These are phyloP conservation scores for Echria macrotheca DNA, from an alignment of 495 filamentous ascomycete species.

Conservation along the genomic window DNA sequence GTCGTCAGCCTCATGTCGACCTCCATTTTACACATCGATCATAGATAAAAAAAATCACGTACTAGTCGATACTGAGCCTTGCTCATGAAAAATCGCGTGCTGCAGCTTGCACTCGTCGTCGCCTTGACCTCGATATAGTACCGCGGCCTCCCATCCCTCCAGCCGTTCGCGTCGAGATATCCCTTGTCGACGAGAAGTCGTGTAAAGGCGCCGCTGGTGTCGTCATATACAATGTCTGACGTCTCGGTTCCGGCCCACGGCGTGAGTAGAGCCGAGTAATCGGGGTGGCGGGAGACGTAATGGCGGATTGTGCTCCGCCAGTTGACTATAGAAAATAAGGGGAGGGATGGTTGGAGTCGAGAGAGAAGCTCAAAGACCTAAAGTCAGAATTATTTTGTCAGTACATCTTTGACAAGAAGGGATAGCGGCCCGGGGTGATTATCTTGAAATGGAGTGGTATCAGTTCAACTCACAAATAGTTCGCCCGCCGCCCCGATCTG, in stretches of 20 bases:
- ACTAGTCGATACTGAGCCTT: slow-evolving; percentile 36
- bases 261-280: slow-evolving; percentile 32
- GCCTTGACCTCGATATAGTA: slow-evolving; percentile 48
- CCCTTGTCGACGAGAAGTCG: slow-evolving; percentile 27
- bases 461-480: slow-evolving; percentile 36
- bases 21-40: slow-evolving; percentile 1
- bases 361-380: slow-evolving; percentile 42
- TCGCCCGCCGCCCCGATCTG: slow-evolving; percentile 43
- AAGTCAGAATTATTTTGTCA: not conserved
- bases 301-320: slow-evolving; percentile 42
- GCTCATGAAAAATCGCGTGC: slow-evolving; percentile 40
- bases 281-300: slow-evolving; percentile 28
- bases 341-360: slow-evolving; percentile 11
- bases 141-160: slow-evolving; percentile 23
- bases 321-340: slow-evolving; percentile 27
- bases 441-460: not conserved
- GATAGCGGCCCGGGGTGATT: not conserved
- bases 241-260: slow-evolving; percentile 37
- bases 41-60: not conserved
- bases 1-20: slow-evolving; percentile 2
- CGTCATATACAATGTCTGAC: slow-evolving; percentile 39
- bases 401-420: not conserved
- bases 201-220: slow-evolving; percentile 30
- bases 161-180: slow-evolving; percentile 24
- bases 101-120: slow-evolving; percentile 30